Base-by-base conservation (phyloP, 768 basidiomycete species). In the Mycena polygramma region DNA sequence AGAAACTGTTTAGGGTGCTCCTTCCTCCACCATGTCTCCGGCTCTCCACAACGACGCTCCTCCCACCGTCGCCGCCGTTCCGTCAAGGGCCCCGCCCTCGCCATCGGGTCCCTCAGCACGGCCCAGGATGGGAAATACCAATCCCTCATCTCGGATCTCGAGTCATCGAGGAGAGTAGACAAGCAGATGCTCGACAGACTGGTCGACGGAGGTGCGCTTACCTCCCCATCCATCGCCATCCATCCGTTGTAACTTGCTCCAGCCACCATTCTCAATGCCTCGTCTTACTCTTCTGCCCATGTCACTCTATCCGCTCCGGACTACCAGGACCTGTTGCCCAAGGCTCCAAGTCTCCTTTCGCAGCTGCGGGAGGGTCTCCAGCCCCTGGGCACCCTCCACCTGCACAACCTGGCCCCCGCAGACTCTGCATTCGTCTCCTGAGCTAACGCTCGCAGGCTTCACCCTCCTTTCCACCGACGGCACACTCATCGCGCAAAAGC, bases 91-190 rank as follows among this genome's bases (percentile, higher is more conserved):
- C 79, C 86, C 52, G 88, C 88, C 9, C 86, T 96, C 58, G 92
- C 88, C 61, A 89, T 97, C 71, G 94, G 95, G 64, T 94, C 94
- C 10, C 88, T 91, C 22, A 82, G 86, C 5, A 93, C 94, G 0
- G 95, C 94, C 5, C 87, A 89, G 77, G 89, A 94, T 76, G 95
- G 95, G 39, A 87, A 85, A 77, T 95, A 95, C 77, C 94, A 95
- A 78, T 79, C 86, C 1, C 81, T 94, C 70, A 85, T 94, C 60
- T 85, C 89, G 9, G 83, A 85, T 72, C 81, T 95, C 67, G 88
- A 89, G 79, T 79, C 79, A 66, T 84, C 83, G 20, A 80, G 86
- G 70, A 76, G 81, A 41, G 90, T 94, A 37, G 94, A 96, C 75
- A 91, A 87, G 75, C 91, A 95, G 77, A 89, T 96, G 83, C 81